These are phyloP conservation scores for Annulohypoxylon moriforme DNA, from an alignment of 495 filamentous ascomycete species.

Conservation along the genomic window DNA sequence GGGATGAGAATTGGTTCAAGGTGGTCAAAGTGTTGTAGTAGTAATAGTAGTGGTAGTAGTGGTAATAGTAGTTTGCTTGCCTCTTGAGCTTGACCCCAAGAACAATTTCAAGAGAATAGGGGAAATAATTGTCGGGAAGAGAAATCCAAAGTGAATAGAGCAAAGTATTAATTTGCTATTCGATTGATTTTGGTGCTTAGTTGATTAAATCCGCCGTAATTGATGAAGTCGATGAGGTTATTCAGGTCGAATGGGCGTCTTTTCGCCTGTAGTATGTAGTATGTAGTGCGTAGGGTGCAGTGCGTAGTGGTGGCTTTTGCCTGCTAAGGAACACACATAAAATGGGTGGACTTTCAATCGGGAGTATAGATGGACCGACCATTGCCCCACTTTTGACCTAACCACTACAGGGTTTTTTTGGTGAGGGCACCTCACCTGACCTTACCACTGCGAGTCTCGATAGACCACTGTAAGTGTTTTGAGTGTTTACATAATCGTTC, in stretches of 20 bases:
- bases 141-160: background rate
- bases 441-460: too few relatives aligned
- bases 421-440: too few relatives aligned
- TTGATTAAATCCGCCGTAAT: background rate
- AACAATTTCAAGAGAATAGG: slow-evolving; percentile 1
- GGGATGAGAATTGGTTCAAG: slow-evolving; percentile 9
- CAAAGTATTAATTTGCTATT: background rate
- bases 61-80: background rate
- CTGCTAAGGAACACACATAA: slow-evolving; percentile 14
- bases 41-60: background rate
- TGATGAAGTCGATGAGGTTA: background rate
- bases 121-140: background rate
- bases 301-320: background rate
- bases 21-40: background rate
- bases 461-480: too few relatives aligned
- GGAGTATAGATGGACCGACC: too few relatives aligned
- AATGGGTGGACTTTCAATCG: slow-evolving; percentile 11
- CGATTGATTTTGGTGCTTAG: background rate
- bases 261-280: background rate
- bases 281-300: background rate
- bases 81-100: background rate
- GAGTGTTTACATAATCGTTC: too few relatives aligned
- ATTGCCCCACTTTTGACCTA: too few relatives aligned
- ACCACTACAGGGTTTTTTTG: too few relatives aligned
- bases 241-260: background rate